Evolutionary conservation across 441 rosid species (phyloP).

Genomic region (Sinapis alba): DNA sequence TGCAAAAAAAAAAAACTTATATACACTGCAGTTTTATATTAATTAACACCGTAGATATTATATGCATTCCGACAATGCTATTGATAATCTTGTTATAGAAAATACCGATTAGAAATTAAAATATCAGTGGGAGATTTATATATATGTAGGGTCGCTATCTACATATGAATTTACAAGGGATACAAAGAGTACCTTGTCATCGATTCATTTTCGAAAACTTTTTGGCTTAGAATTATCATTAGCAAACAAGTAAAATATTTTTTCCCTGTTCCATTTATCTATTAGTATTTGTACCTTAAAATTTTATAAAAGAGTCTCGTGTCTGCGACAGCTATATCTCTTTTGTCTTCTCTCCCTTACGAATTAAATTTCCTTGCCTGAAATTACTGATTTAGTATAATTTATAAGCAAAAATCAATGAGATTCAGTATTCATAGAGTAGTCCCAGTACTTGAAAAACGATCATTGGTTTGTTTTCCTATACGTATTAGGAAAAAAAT

Average conservation of each 20-base stretch:
- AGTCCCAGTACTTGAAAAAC: slow-evolving; percentile 12
- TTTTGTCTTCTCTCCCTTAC: slow-evolving; percentile 28
- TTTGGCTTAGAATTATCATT: slow-evolving; percentile 12
- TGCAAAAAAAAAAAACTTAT: too few relatives aligned
- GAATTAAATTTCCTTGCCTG: slow-evolving; percentile 3
- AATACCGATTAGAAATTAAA: background rate
- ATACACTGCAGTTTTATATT: background rate
- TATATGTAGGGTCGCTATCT: slow-evolving; percentile 14
- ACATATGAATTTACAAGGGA: slow-evolving; percentile 25
- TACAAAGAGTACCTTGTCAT: slow-evolving; percentile 28
- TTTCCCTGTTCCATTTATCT: background rate
- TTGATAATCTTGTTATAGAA: background rate
- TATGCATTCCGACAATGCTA: background rate
- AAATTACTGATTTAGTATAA: slow-evolving; percentile 8
- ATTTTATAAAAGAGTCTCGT: slow-evolving; percentile 31
- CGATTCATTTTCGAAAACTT: slow-evolving; percentile 21
- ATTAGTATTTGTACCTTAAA: background rate
- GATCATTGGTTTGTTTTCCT: slow-evolving; percentile 25
- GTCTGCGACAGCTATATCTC: slow-evolving; percentile 38
- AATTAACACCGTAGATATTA: background rate
- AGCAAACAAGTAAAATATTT: background rate
- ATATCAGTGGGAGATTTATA: background rate
- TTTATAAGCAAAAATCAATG: background rate
- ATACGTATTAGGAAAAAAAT: slow-evolving; percentile 26
- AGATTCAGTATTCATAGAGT: slow-evolving; percentile 10